Base-by-base conservation (phyloP, 148 eudicot genomes). In the Nepenthes mirabilis region DNA sequence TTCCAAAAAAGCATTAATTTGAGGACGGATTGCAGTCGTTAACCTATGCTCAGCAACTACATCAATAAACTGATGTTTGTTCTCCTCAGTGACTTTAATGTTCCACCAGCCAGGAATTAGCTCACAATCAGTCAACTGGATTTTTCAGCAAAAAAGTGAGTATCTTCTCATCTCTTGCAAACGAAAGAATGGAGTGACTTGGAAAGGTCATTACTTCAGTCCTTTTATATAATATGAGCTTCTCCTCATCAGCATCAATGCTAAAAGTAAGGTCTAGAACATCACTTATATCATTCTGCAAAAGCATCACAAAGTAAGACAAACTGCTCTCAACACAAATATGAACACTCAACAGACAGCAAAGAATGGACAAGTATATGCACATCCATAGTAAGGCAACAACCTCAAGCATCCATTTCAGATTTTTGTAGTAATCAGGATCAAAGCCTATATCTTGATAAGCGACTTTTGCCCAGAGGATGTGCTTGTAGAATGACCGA, bases 351-450 rank as follows among this genome's bases (percentile, higher is more conserved):
- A 23, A 23, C 23, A 23, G 23, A 23, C 23, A 23, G 23, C 23
- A 33, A 13, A 43, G 23, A 57, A 35, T 11, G 2, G 43, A 49
- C 55, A 8, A 5, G 13, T 56, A 1, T 1, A 35, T 49, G 4
- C 45, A 12, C 13, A 70, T 59, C 43, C 12, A 50, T 9, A 47
- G 65, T 43, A 23, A 23, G 58, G 52, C 23, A 58, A 57, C 80
- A 64, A 94, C 99, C 99, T 89, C 97, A 67, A 89, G 97, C 95
- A 89, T 79, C 99, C 99, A 94, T 68, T 89, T 89, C 58, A 94
- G 73, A 55, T 87, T 94, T 82, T 86, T 94, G 68, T 81, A 94
- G 75, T 94, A 94, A 83, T 83, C 95, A 56, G 99, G 97, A 77
- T 94, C 97, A 62, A 94, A 52, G 97, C 97, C 99, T 45, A 93